Evolutionary conservation across 192 early-diverging fungal genomes (phyloP).

Genomic region (Mortierella hygrophila): DNA sequence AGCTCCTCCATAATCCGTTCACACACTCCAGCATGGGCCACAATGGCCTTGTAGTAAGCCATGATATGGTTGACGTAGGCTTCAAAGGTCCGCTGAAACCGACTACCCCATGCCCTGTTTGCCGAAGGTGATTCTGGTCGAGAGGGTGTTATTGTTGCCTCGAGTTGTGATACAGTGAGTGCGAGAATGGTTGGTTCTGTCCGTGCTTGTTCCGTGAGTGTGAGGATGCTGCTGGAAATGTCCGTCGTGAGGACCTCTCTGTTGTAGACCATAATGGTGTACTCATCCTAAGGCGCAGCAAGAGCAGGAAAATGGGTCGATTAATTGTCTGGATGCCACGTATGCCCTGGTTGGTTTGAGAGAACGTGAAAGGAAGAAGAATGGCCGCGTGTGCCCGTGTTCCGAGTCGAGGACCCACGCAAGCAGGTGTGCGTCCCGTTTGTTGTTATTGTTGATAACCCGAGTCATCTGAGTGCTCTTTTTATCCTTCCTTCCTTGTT

Average conservation of each 20-base stretch:
- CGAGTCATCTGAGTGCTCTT: slow-evolving; percentile 1
- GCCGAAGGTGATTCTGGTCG: slow-evolving; percentile 39
- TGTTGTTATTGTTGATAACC: neutral
- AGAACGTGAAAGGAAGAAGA: neutral
- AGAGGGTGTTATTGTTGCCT: slow-evolving; percentile 43
- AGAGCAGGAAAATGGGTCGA: neutral
- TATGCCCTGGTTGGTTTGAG: too few relatives aligned
- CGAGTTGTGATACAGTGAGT: slow-evolving; percentile 37
- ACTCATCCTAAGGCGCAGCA: slow-evolving; percentile 58
- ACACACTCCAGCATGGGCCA: slow-evolving; percentile 53
- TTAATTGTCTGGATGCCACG: neutral
- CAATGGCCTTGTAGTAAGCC: slow-evolving; percentile 48
- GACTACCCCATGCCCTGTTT: slow-evolving; percentile 30
- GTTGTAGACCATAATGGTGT: slow-evolving; percentile 66
- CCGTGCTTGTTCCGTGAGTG: slow-evolving; percentile 58
- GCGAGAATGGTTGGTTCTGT: slow-evolving; percentile 44
- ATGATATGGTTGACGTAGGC: slow-evolving; percentile 30
- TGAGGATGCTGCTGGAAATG: slow-evolving; percentile 53
- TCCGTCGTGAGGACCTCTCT: slow-evolving; percentile 63
- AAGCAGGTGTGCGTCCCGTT: neutral
- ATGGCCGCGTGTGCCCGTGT: neutral
- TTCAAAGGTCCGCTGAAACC: slow-evolving; percentile 42
- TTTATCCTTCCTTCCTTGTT: neutral
- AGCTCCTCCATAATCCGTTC: slow-evolving; percentile 61
- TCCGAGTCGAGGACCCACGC: slow-evolving; percentile 2